Percentiles rank a stretch among this genome's conserved stretches.
phyloP scores from a whole-genome alignment of 768 basidiomycete species.

The Brasilioporus rufonigricans region DNA sequence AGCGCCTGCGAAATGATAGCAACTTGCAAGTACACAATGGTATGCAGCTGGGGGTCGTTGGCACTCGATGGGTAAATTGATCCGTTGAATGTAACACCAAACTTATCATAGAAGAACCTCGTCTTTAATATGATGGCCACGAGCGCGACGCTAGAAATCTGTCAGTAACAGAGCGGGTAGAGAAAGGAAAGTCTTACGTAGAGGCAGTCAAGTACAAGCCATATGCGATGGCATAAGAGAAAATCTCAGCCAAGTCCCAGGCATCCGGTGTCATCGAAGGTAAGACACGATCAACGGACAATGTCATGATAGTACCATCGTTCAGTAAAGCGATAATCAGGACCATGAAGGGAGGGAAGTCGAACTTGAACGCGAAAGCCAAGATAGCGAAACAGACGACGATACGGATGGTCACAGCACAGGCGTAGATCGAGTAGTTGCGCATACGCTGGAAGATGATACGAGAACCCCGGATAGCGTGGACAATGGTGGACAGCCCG shows the following conservation, averaged over 20 bases:
- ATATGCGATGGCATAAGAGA: conserved; percentile 93
- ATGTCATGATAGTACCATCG: conserved; percentile 99
- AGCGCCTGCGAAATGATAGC: conserved; percentile 99
- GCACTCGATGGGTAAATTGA: conserved; percentile 20
- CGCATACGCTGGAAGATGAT: conserved; percentile 99
- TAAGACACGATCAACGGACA: conserved; percentile 92
- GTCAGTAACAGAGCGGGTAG: conserved; percentile 8
- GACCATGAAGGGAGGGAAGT: conserved; percentile 99
- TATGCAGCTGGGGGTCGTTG: conserved; percentile 79
- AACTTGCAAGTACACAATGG: conserved; percentile 92
- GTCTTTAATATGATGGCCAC: conserved; percentile 86
- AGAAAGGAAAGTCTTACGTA: conserved; percentile 55
- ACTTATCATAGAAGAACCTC: conserved; percentile 84
- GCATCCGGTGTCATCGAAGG: conserved; percentile 91
- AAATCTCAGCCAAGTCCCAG: conserved; percentile 97
- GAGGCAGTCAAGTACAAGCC: conserved; percentile 91
- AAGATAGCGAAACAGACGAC: conserved; percentile 96
- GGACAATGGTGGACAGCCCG: conserved; percentile 98
- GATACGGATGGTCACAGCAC: conserved; percentile 97
- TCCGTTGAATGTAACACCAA: conserved; percentile 61
- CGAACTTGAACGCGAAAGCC: conserved; percentile 93
- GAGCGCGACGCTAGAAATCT: conserved; percentile 58
- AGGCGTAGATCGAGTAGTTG: conserved; percentile 97
- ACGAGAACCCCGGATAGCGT: conserved; percentile 97
- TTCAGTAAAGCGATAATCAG: conserved; percentile 96